A percentile compares a stretch with the other conserved stretches of the same genome.
Conservation (phyloP, 495 filamentous ascomycete species). For the Neurospora hispaniola region DNA sequence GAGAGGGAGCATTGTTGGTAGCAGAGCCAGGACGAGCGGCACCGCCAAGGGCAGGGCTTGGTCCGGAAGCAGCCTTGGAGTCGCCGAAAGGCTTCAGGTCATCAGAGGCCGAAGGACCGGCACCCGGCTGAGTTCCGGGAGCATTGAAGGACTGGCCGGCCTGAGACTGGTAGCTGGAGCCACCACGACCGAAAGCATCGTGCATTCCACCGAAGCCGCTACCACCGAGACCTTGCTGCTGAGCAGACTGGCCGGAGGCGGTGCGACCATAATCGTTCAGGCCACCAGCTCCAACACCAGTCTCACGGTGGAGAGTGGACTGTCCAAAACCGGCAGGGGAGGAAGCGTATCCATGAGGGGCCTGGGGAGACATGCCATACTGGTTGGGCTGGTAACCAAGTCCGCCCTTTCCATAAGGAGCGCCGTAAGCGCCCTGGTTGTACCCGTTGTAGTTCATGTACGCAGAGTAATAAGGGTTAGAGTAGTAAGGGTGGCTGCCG, state of each 20-base stretch:
- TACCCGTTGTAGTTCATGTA: constrained; percentile 75
- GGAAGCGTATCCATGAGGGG: constrained; percentile 65
- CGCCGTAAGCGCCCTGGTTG: constrained; percentile 54
- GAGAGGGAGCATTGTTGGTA: constrained; percentile 58
- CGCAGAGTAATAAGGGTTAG: constrained; percentile 64
- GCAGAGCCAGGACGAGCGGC: constrained; percentile 78
- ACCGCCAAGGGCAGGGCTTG: constrained; percentile 74
- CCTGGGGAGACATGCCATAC: constrained; percentile 62
- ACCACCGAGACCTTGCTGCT: constrained; percentile 52
- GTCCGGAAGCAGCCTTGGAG: constrained; percentile 58
- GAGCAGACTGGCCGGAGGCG: constrained; percentile 61
- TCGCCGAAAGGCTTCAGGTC: constrained; percentile 65
- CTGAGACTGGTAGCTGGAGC: constrained; percentile 50
- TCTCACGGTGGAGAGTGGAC: constrained; percentile 57
- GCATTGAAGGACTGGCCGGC: constrained; percentile 57
- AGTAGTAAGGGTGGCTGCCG: constrained; percentile 63
- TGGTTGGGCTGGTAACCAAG: constrained; percentile 61
- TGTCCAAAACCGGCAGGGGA: constrained; percentile 73
- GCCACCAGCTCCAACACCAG: constrained; percentile 35
- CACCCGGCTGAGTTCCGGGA: constrained; percentile 45
- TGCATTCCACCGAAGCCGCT: constrained; percentile 63
- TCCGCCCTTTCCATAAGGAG: constrained; percentile 66
- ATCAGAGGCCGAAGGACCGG: constrained; percentile 42
- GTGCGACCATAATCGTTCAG: constrained; percentile 66
- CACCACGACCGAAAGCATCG: constrained; percentile 65